A percentile compares a stretch with the other conserved stretches of the same genome.
Conservation (phyloP, 2,329 filamentous ascomycete genomes). For the Balansia obtecta region DNA sequence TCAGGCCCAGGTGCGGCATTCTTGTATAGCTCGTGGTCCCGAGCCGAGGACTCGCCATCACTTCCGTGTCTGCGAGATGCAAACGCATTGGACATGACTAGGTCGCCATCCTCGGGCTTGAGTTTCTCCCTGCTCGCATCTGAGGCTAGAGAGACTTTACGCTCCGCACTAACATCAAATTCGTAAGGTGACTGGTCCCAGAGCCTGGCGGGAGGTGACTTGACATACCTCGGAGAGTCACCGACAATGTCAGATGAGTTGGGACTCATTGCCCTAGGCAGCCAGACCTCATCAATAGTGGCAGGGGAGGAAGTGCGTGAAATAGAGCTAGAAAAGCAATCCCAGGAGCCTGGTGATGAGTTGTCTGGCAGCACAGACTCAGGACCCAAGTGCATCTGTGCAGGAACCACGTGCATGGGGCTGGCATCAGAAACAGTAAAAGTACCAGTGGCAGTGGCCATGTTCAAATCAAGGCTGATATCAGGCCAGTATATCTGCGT, state of each 20-base stretch:
- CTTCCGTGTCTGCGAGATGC: conserved; percentile 33
- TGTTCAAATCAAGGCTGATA: conserved; percentile 31
- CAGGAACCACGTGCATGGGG: conserved; percentile 42
- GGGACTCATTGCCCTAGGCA: conserved; percentile 20
- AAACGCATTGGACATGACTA: conserved; percentile 25
- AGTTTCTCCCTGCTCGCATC: conserved; percentile 15
- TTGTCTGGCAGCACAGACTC: conserved; percentile 34
- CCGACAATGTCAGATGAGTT: conserved; percentile 36
- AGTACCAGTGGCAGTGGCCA: conserved; percentile 29
- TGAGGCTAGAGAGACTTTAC: conserved; percentile 17
- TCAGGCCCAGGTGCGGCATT: conserved; percentile 51
- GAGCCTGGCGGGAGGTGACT: conserved; percentile 6
- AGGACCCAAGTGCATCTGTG: conserved; percentile 42
- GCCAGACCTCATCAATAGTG: conserved; percentile 36
- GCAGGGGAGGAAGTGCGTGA: conserved; percentile 40
- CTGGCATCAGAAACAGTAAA: conserved; percentile 30
- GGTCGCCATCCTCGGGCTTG: conserved; percentile 17
- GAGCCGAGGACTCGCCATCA: conserved; percentile 41
- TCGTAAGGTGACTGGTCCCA: not conserved
- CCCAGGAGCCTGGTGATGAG: conserved; percentile 40
- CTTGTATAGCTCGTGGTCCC: conserved; percentile 61
- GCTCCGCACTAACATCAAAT: conserved; percentile 20
- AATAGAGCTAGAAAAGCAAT: conserved; percentile 38
- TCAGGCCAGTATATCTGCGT: conserved; percentile 39
- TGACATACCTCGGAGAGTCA: conserved; percentile 42